A percentile compares a stretch with the other conserved stretches of the same genome.
Evolutionary conservation across 2,329 filamentous ascomycete species (phyloP).

Genomic region (Alternaria consortialis): DNA sequence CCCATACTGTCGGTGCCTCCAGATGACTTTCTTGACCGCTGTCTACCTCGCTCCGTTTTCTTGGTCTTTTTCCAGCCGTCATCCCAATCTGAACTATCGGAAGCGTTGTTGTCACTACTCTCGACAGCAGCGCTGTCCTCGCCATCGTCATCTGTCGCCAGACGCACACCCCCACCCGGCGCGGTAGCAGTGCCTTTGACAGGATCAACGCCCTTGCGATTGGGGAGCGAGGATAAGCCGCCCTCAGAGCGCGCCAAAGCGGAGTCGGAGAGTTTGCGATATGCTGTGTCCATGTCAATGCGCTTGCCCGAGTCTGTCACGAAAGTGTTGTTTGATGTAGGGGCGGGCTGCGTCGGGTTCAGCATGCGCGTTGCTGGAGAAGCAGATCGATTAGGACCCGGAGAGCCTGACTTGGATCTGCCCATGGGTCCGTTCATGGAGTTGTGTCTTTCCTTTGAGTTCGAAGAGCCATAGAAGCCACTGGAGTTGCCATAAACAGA

Average conservation of each 20-base stretch:
- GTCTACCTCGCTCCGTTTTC: slow-evolving; percentile 51
- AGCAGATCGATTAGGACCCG: slow-evolving; percentile 47
- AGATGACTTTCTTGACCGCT: slow-evolving; percentile 47
- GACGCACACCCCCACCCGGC: slow-evolving; percentile 62
- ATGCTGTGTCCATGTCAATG: slow-evolving; percentile 74
- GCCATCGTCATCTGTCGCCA: slow-evolving; percentile 57
- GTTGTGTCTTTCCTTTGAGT: slow-evolving; percentile 49
- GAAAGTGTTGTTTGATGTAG: slow-evolving; percentile 53
- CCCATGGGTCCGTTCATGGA: slow-evolving; percentile 51
- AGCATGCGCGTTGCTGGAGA: slow-evolving; percentile 54
- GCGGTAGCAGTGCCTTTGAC: slow-evolving; percentile 54
- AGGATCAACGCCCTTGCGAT: slow-evolving; percentile 59
- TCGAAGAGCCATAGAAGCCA: slow-evolving; percentile 31
- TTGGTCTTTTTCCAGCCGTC: slow-evolving; percentile 60
- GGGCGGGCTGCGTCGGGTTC: slow-evolving; percentile 58
- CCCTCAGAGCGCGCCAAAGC: slow-evolving; percentile 71
- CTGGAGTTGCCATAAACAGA: slow-evolving; percentile 46
- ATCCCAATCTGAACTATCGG: slow-evolving; percentile 68
- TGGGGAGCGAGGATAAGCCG: slow-evolving; percentile 65
- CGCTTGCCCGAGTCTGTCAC: slow-evolving; percentile 68
- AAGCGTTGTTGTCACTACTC: slow-evolving; percentile 73
- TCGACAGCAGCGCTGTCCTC: slow-evolving; percentile 69
- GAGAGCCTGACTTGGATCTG: slow-evolving; percentile 52
- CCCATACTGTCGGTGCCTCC: slow-evolving; percentile 49
- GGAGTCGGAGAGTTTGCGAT: slow-evolving; percentile 76